These are phyloP conservation scores for Candida dendrica DNA, from an alignment of 805 yeast species.

Conservation along the genomic window DNA sequence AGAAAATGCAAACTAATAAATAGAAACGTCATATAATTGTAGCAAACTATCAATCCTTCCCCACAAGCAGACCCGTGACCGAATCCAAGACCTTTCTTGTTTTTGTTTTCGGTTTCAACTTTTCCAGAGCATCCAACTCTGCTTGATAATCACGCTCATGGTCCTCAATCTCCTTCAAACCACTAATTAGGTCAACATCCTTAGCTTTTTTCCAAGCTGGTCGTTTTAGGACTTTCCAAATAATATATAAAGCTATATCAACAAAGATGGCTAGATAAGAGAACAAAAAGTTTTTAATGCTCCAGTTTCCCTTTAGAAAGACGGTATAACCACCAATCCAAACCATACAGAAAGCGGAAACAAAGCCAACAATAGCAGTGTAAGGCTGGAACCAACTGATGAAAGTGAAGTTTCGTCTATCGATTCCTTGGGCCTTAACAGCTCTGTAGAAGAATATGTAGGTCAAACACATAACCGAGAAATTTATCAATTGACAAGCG, in stretches of 20 bases:
- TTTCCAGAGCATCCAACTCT: constrained; percentile 12
- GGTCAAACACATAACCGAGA: constrained; percentile 47
- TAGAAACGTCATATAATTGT: no score
- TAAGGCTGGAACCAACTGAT: constrained; percentile 56
- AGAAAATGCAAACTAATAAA: no score
- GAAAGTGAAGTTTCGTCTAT: constrained; percentile 39
- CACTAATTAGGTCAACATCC: constrained; percentile 48
- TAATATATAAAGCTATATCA: constrained; percentile 36
- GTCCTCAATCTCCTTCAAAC: constrained; percentile 49
- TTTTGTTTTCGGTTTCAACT: constrained; percentile 19
- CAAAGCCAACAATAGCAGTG: constrained; percentile 41
- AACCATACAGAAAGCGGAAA: constrained; percentile 42
- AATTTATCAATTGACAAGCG: constrained; percentile 59
- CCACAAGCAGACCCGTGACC: background rate
- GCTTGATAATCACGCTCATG: constrained; percentile 34
- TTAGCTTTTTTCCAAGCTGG: constrained; percentile 37
- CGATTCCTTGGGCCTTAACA: constrained; percentile 43
- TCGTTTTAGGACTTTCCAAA: constrained; percentile 46
- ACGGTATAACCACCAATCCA: constrained; percentile 63
- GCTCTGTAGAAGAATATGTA: constrained; percentile 60
- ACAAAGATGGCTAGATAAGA: constrained; percentile 67
- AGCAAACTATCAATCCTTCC: background rate
- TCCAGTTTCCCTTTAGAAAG: constrained; percentile 63
- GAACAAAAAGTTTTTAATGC: constrained; percentile 53
- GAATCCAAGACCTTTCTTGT: constrained; percentile 14